Evolutionary conservation across 2,329 filamentous ascomycete species (phyloP).

Genomic region (Blastomyces parvus): DNA sequence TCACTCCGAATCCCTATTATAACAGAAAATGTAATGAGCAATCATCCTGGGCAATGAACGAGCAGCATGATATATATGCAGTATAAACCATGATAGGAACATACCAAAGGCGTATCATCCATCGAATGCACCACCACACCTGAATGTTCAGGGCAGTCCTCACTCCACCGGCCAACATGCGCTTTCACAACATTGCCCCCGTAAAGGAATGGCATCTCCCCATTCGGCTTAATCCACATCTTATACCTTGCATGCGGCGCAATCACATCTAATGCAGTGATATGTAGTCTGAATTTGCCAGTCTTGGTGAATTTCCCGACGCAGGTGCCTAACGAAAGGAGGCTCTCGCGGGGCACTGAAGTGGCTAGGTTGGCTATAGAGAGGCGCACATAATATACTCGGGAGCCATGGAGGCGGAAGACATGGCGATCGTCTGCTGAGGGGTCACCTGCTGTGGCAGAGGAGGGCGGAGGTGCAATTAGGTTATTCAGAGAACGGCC

Average conservation of each 20-base stretch:
- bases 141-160: conserved; percentile 88
- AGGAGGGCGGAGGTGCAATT: conserved; percentile 61
- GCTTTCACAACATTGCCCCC: conserved; percentile 81
- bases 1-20: conserved; percentile 77
- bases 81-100: conserved; percentile 16
- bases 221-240: conserved; percentile 93
- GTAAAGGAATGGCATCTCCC: conserved; percentile 95
- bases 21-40: conserved; percentile 6
- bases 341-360: conserved; percentile 67
- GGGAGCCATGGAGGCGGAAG: conserved; percentile 70
- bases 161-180: conserved; percentile 72
- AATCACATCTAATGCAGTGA: conserved; percentile 77
- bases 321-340: conserved; percentile 82
- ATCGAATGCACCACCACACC: conserved; percentile 84
- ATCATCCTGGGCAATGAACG: background rate
- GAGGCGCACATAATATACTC: conserved; percentile 86
- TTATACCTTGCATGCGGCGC: conserved; percentile 90
- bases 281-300: conserved; percentile 87
- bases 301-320: conserved; percentile 89
- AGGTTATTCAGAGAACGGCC: conserved; percentile 77
- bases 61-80: background rate
- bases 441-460: conserved; percentile 40
- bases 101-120: conserved; percentile 70
- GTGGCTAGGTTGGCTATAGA: conserved; percentile 87
- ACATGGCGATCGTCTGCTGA: conserved; percentile 69